Conservation (phyloP, 2,329 filamentous ascomycete genomes). For the Plenodomus lindquistii region DNA sequence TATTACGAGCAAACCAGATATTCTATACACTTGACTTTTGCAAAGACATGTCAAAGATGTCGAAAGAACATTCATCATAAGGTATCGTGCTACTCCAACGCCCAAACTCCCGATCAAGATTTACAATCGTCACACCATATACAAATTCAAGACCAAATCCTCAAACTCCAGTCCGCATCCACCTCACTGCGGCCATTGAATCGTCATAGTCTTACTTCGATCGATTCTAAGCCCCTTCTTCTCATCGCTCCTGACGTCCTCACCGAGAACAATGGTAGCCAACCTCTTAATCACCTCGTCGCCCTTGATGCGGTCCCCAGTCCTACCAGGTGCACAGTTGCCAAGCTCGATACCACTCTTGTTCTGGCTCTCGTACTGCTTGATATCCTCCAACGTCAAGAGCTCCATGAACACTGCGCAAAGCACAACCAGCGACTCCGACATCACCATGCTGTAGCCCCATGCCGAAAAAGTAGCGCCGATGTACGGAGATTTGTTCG, state of each 20-base stretch:
- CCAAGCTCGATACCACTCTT: slow-evolving; percentile 35
- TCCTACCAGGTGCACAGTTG: slow-evolving; percentile 27
- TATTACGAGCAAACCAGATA: no score
- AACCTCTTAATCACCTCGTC: slow-evolving; percentile 36
- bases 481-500: slow-evolving; percentile 26
- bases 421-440: slow-evolving; percentile 36
- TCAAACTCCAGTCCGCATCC: not conserved
- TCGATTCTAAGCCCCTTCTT: slow-evolving; percentile 30
- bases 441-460: slow-evolving; percentile 43
- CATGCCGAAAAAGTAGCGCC: slow-evolving; percentile 35
- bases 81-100: not conserved
- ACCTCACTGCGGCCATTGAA: slow-evolving; percentile 16
- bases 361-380: slow-evolving; percentile 29
- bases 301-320: slow-evolving; percentile 25
- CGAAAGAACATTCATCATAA: not conserved
- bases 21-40: no score
- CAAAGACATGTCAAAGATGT: no score
- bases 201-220: slow-evolving; percentile 15
- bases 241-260: slow-evolving; percentile 40
- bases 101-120: not conserved
- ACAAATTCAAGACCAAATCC: not conserved
- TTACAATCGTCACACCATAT: not conserved
- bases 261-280: slow-evolving; percentile 40
- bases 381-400: slow-evolving; percentile 27
- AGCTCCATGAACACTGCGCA: slow-evolving; percentile 41